A percentile compares a stretch with the other conserved stretches of the same genome.
Evolutionary conservation across 2,329 filamentous ascomycete species (phyloP).

Genomic region (Purpureocillium takamizusanense): DNA sequence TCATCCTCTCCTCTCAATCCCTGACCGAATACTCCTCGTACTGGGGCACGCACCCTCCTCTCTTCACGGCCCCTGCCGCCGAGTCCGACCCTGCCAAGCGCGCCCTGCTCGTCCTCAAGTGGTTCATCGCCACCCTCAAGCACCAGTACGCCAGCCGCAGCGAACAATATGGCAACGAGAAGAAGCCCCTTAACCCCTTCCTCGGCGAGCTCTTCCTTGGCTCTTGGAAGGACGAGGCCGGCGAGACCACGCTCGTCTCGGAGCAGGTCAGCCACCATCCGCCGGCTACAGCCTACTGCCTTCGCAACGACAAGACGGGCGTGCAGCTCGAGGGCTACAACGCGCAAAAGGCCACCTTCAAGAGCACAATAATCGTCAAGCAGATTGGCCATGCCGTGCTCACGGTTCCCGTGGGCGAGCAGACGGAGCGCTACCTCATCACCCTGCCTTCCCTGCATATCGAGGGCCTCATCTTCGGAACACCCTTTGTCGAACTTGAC

Average conservation of each 20-base stretch:
- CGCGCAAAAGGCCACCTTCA: conserved; percentile 92
- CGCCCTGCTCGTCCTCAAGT: conserved; percentile 81
- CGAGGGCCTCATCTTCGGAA: conserved; percentile 78
- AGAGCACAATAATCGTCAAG: conserved; percentile 88
- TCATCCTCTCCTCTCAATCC: conserved; percentile 71
- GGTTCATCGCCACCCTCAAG: conserved; percentile 90
- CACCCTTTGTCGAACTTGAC: conserved; percentile 87
- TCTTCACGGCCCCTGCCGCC: conserved; percentile 74
- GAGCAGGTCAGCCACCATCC: conserved; percentile 96
- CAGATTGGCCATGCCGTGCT: conserved; percentile 85
- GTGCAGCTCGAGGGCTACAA: conserved; percentile 83
- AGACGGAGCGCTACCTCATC: conserved; percentile 71
- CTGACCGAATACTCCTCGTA: conserved; percentile 75
- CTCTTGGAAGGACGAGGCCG: conserved; percentile 75
- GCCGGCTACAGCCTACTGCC: conserved; percentile 88
- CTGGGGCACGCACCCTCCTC: conserved; percentile 68
- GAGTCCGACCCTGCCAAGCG: conserved; percentile 76
- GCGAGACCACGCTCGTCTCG: conserved; percentile 77
- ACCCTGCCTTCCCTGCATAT: conserved; percentile 88
- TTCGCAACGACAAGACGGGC: conserved; percentile 77
- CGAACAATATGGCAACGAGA: conserved; percentile 79
- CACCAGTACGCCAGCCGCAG: conserved; percentile 70
- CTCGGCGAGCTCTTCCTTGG: conserved; percentile 90
- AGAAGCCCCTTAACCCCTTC: conserved; percentile 97
- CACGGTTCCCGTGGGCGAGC: conserved; percentile 48